A percentile compares a stretch with the other conserved stretches of the same genome.
Conservation (phyloP, 2,329 filamentous ascomycete genomes). For the Calycina herbarum region DNA sequence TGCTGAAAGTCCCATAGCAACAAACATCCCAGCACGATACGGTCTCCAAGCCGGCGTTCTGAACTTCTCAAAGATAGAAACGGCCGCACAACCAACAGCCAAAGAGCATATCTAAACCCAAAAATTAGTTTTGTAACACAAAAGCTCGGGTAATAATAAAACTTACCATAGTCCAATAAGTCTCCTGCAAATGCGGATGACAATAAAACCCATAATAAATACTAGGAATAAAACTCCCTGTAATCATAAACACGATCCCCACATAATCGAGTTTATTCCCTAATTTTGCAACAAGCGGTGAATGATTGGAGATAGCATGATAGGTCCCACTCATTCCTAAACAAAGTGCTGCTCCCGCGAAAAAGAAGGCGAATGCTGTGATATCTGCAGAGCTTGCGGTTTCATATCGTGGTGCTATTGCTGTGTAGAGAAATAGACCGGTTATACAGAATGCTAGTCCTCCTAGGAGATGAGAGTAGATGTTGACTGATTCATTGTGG, state of each 20-base stretch:
- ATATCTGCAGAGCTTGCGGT: constrained; percentile 63
- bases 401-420: constrained; percentile 65
- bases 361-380: constrained; percentile 76
- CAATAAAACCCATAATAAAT: constrained; percentile 86
- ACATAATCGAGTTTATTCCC: constrained; percentile 95
- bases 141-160: neutral
- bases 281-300: constrained; percentile 71
- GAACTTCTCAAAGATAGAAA: constrained; percentile 80
- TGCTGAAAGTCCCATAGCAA: constrained; percentile 80
- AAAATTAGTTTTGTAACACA: neutral
- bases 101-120: constrained; percentile 69
- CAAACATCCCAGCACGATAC: constrained; percentile 86
- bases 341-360: constrained; percentile 70
- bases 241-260: constrained; percentile 88
- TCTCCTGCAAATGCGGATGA: constrained; percentile 60
- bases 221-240: constrained; percentile 86
- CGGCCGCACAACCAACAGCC: constrained; percentile 71
- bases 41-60: constrained; percentile 81
- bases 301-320: constrained; percentile 85
- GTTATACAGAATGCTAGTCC: constrained; percentile 56
- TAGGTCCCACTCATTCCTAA: constrained; percentile 82
- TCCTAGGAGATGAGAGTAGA: constrained; percentile 70
- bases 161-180: constrained; percentile 75
- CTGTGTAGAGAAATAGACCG: constrained; percentile 53
- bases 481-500: constrained; percentile 67